These are phyloP conservation scores for Bertia moriformis DNA, from an alignment of 2,329 filamentous ascomycete species.

Conservation along the genomic window DNA sequence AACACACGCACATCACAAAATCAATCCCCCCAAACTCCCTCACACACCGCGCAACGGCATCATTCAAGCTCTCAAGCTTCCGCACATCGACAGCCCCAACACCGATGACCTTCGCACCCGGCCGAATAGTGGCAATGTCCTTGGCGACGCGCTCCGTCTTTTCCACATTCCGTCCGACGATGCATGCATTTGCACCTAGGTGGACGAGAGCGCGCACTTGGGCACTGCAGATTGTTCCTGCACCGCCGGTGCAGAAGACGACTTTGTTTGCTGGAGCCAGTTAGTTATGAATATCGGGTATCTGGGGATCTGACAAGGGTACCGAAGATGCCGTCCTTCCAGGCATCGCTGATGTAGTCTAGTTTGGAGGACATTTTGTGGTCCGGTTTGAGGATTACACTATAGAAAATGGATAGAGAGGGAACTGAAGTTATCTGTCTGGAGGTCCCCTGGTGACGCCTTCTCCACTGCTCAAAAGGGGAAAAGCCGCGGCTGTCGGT, in stretches of 20 bases:
- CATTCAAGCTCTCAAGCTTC: slow-evolving; percentile 50
- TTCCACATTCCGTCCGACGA: slow-evolving; percentile 75
- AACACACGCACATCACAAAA: slow-evolving; percentile 64
- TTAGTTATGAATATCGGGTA: slow-evolving; percentile 3
- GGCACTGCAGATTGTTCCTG: slow-evolving; percentile 83
- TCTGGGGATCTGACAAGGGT: slow-evolving; percentile 9
- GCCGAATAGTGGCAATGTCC: slow-evolving; percentile 67
- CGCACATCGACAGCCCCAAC: slow-evolving; percentile 71
- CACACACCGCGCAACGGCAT: slow-evolving; percentile 65
- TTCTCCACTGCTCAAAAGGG: too few relatives aligned
- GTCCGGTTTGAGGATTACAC: too few relatives aligned
- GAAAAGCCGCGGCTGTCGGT: too few relatives aligned
- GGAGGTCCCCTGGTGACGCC: too few relatives aligned
- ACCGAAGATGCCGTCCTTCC: slow-evolving; percentile 82
- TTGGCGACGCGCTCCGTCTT: slow-evolving; percentile 73
- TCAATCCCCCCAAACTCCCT: slow-evolving; percentile 78
- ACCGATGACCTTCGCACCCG: slow-evolving; percentile 72
- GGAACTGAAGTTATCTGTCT: too few relatives aligned
- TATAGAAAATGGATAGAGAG: too few relatives aligned
- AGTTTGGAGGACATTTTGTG: too few relatives aligned
- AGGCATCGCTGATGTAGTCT: slow-evolving; percentile 68
- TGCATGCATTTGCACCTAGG: slow-evolving; percentile 84
- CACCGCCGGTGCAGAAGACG: slow-evolving; percentile 87
- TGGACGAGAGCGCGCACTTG: slow-evolving; percentile 85
- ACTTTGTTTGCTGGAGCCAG: slow-evolving; percentile 59